phyloP scores from a whole-genome alignment of 2,329 filamentous ascomycete genomes.

The Colletotrichum sp. region DNA sequence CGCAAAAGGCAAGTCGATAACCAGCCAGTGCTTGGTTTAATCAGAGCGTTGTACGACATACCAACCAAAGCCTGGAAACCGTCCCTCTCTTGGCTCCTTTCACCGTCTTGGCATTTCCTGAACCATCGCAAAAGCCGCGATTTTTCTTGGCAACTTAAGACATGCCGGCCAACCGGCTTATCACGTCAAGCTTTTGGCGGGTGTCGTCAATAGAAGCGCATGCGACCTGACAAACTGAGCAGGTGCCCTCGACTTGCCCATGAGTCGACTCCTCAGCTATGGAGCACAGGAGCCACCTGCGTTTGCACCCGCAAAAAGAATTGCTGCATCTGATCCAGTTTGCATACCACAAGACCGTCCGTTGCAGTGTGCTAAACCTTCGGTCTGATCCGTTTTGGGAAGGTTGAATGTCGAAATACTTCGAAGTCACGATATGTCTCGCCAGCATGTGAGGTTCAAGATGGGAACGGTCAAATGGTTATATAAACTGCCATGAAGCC shows the following conservation, averaged over 20 bases:
- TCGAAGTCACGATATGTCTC: background rate
- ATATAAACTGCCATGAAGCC: slow-evolving; percentile 3
- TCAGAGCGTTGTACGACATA: background rate
- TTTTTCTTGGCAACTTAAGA: slow-evolving; percentile 7
- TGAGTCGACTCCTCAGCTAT: background rate
- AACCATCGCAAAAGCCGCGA: slow-evolving; percentile 10
- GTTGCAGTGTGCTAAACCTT: background rate
- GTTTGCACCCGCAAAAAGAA: background rate
- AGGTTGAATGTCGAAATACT: background rate
- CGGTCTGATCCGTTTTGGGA: slow-evolving; percentile 6
- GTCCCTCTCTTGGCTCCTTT: background rate
- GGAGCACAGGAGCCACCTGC: background rate
- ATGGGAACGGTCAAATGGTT: background rate
- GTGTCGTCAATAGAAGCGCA: slow-evolving; percentile 3
- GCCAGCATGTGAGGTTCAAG: background rate
- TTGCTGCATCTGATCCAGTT: background rate
- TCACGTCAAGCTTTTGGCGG: background rate
- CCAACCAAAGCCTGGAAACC: background rate
- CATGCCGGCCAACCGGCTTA: background rate
- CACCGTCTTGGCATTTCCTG: slow-evolving; percentile 14
- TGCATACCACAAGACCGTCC: background rate
- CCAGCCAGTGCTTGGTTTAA: background rate
- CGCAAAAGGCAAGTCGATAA: slow-evolving; percentile 13
- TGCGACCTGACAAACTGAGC: background rate
- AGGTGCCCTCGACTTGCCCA: background rate